Base-by-base conservation (phyloP, 495 filamentous ascomycete species). In the Xylaria nigripes region DNA sequence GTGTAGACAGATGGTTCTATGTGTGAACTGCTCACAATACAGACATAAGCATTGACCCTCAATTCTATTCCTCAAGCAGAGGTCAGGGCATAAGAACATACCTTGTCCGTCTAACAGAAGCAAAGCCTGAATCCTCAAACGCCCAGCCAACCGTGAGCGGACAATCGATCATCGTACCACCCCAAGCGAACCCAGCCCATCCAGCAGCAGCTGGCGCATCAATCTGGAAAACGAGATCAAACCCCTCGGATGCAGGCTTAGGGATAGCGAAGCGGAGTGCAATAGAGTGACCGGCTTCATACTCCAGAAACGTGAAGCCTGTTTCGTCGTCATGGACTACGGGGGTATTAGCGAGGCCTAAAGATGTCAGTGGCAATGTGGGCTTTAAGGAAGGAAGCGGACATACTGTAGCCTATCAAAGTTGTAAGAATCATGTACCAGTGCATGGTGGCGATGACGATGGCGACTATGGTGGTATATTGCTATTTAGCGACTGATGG, bases 221-320 rank as follows among this genome's bases (percentile, higher is more conserved):
- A 19, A 74, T 55, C 58, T 75, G 72, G n/a, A 76, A 25, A 16
- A 76, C 68, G 30, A 64, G 57, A 44, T 76, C 72, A 48, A 62
- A 76, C 1, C 64, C 29, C 2, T 60, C 30, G 5, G 67, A 19
- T 0, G 61, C 69, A 3, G 55, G 51, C 9, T 51, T 60, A 0
- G 74, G 71, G 22, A 73, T 62, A 0, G 72, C 74, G 13, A 75
- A 47, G 27, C 72, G 72, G 62, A 68, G 68, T 12, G 63, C 68
- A 57, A 75, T 66, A 52, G 48, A 54, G 25, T 54, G 59, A 34
- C 66, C 64, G 16, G 57, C 65, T 19, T 59, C 65, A 50, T 64
- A 68, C 54, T 75, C 61, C 15, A 72, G 68, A 61, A 77, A 80
- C 2, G 70, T 68, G 47, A 80, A 73, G 36, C 76, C 76, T 0